Evolutionary conservation across 257 asterid genomes (phyloP).

Genomic region (Solanum boliviense): DNA sequence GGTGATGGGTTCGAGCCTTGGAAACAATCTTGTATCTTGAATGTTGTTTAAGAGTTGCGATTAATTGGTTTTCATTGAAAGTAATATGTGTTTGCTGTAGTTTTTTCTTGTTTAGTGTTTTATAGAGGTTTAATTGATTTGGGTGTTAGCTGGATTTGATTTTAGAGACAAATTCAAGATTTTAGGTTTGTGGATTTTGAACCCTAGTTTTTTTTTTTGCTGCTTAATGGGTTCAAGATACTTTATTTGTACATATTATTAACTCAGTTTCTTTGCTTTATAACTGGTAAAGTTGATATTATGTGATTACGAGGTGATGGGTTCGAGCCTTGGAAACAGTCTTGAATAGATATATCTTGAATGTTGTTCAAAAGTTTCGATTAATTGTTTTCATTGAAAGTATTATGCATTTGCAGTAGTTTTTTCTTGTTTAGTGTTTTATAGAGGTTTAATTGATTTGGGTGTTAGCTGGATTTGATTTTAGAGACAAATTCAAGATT

Average conservation of each 20-base stretch:
- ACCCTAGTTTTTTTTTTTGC: neutral
- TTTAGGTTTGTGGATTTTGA: neutral
- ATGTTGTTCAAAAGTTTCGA: too few relatives aligned
- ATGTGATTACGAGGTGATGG: too few relatives aligned
- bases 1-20: too few relatives aligned
- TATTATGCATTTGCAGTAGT: too few relatives aligned
- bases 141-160: neutral
- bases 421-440: too few relatives aligned
- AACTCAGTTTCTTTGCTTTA: neutral
- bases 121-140: neutral
- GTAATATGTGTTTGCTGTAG: neutral
- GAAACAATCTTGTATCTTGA: too few relatives aligned
- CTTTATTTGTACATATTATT: neutral
- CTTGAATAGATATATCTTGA: too few relatives aligned
- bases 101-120: neutral
- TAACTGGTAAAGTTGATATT: neutral
- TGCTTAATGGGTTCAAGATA: neutral
- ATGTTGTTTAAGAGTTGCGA: neutral
- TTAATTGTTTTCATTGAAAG: too few relatives aligned
- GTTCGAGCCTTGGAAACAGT: too few relatives aligned
- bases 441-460: neutral
- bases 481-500: neutral
- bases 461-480: neutral
- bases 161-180: neutral
- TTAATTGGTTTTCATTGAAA: neutral